Evolutionary conservation across 2,329 filamentous ascomycete genomes (phyloP).

Genomic region (Tricladium varicosporioides): DNA sequence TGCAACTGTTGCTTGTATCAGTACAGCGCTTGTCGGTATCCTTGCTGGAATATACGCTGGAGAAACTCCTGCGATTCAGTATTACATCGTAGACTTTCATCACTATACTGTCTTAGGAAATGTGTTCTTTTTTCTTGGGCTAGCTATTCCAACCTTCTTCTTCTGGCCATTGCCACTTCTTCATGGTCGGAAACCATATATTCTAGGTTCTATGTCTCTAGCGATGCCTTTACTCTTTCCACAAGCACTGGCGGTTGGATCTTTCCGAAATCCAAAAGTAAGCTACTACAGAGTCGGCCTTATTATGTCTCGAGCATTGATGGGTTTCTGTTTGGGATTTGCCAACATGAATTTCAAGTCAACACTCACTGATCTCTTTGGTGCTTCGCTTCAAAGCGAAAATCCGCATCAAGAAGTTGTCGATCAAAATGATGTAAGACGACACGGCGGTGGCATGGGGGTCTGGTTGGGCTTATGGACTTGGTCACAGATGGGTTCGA

Average conservation of each 20-base stretch:
- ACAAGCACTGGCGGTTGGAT: conserved; percentile 65
- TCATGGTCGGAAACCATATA: conserved; percentile 75
- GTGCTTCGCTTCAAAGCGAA: conserved; percentile 69
- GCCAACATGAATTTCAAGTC: conserved; percentile 75
- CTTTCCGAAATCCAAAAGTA: conserved; percentile 54
- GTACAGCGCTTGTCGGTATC: conserved; percentile 68
- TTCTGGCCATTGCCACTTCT: conserved; percentile 73
- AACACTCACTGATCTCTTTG: conserved; percentile 72
- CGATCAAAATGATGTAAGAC: conserved; percentile 63
- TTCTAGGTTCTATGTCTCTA: conserved; percentile 64
- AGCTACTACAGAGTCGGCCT: conserved; percentile 57
- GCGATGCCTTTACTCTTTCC: conserved; percentile 74
- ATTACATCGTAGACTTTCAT: conserved; percentile 67
- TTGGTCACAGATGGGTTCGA: conserved; percentile 72
- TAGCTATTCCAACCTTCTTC: conserved; percentile 68
- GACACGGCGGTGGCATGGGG: conserved; percentile 76
- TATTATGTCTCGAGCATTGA: conserved; percentile 61
- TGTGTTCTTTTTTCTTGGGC: conserved; percentile 67
- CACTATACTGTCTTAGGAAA: conserved; percentile 72
- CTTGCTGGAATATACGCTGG: conserved; percentile 75
- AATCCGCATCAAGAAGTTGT: conserved; percentile 72
- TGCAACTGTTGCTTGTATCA: conserved; percentile 68
- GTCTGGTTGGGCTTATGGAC: conserved; percentile 79
- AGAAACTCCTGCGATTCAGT: conserved; percentile 76
- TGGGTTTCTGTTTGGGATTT: conserved; percentile 70